Evolutionary conservation across 108 stramenopile species (phyloP).

Genomic region (Discostella pseudostelligera): DNA sequence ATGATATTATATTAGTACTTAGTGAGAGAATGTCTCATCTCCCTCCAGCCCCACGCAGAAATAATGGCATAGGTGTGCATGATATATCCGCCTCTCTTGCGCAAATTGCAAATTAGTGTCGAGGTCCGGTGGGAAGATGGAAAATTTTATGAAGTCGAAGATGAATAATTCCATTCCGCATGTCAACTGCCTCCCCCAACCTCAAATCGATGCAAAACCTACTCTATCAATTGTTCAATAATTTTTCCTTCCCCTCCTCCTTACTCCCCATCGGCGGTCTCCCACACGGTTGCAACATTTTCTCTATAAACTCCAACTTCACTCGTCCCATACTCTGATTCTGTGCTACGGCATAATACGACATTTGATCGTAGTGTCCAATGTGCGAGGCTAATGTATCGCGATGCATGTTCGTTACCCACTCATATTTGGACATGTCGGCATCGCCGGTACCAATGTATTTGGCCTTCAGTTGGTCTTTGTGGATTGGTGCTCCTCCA

Average conservation of each 20-base stretch:
- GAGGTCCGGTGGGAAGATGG: no score
- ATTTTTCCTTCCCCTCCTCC: slow-evolving; percentile 40
- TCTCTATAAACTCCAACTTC: slow-evolving; percentile 87
- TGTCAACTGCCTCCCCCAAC: background rate
- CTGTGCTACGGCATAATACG: slow-evolving; percentile 95
- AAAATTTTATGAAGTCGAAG: background rate
- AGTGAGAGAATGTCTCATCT: no score
- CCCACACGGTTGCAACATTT: slow-evolving; percentile 84
- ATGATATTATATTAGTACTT: no score
- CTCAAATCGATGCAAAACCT: background rate
- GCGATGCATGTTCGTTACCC: slow-evolving; percentile 96
- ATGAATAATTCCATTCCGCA: background rate
- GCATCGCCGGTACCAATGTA: slow-evolving; percentile 89
- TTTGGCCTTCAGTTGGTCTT: slow-evolving; percentile 86
- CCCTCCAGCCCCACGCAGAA: no score
- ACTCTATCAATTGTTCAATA: slow-evolving; percentile 3
- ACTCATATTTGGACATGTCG: slow-evolving; percentile 92
- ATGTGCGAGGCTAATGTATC: slow-evolving; percentile 95
- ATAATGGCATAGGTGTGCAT: no score
- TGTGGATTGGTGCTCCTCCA: slow-evolving; percentile 81
- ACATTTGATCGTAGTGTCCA: slow-evolving; percentile 94
- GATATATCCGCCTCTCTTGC: no score
- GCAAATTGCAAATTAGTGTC: no score
- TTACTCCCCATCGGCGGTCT: slow-evolving; percentile 42
- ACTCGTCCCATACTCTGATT: slow-evolving; percentile 91